Evolutionary conservation across 805 yeast genomes (phyloP).

Genomic region (Candida maesae): DNA sequence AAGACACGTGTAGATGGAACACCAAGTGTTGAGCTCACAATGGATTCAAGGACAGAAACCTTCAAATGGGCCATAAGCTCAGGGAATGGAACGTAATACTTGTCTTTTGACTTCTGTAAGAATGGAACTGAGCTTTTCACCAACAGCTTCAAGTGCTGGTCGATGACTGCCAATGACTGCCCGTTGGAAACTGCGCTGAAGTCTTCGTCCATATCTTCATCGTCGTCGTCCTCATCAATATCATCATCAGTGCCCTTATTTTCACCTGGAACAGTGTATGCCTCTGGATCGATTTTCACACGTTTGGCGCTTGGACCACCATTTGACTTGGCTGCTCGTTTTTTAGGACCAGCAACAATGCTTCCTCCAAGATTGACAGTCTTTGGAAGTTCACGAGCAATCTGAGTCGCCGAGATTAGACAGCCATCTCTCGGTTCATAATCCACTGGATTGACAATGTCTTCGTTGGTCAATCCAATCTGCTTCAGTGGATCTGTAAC

Average conservation of each 20-base stretch:
- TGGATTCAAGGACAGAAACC: conserved; percentile 49
- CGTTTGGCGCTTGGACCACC: conserved; percentile 28
- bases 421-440: conserved; percentile 30
- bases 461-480: conserved; percentile 51
- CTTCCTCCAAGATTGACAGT: conserved; percentile 43
- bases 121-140: conserved; percentile 56
- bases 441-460: conserved; percentile 27
- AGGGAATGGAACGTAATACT: conserved; percentile 60
- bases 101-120: conserved; percentile 51
- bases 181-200: conserved; percentile 15
- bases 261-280: not conserved
- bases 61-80: conserved; percentile 44
- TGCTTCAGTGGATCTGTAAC: conserved; percentile 36
- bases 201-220: conserved; percentile 14
- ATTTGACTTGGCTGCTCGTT: conserved; percentile 26
- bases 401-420: conserved; percentile 41
- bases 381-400: conserved; percentile 37
- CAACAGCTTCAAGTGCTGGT: conserved; percentile 67
- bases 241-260: conserved; percentile 25
- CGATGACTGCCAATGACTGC: conserved; percentile 33
- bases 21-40: conserved; percentile 61
- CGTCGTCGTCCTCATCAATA: conserved; percentile 28
- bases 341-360: conserved; percentile 38
- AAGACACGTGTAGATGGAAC: conserved; percentile 65
- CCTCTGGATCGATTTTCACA: conserved; percentile 32